Conservation (phyloP, 2,329 filamentous ascomycete species). For the Dactylella cylindrospora region DNA sequence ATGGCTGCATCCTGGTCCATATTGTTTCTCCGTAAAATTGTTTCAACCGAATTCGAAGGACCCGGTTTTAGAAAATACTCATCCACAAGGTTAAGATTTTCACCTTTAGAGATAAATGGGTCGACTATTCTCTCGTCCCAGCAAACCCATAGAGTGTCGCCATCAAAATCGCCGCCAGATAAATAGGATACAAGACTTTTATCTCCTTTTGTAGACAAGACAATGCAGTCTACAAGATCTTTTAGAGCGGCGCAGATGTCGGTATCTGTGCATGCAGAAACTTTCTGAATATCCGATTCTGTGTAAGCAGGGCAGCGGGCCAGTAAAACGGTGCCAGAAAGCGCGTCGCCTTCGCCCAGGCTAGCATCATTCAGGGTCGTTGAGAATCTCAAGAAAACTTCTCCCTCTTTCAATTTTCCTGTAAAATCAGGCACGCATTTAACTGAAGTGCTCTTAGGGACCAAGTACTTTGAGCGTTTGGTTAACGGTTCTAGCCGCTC, state of each 20-base stretch:
- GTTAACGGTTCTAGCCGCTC: too few relatives aligned
- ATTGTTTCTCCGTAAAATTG: too few relatives aligned
- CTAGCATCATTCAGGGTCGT: slow-evolving; percentile 13
- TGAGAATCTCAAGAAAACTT: slow-evolving; percentile 70
- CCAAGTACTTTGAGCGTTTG: too few relatives aligned
- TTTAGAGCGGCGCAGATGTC: slow-evolving; percentile 65
- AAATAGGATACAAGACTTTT: slow-evolving; percentile 67
- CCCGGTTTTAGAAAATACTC: too few relatives aligned
- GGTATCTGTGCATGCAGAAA: slow-evolving; percentile 50
- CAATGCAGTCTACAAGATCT: slow-evolving; percentile 72
- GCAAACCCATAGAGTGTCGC: slow-evolving; percentile 71
- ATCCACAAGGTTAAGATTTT: too few relatives aligned
- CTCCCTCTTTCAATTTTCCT: slow-evolving; percentile 62
- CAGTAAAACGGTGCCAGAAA: slow-evolving; percentile 66
- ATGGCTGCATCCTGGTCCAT: too few relatives aligned
- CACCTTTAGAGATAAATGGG: slow-evolving; percentile 59
- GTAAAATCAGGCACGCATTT: slow-evolving; percentile 70
- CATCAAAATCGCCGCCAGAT: slow-evolving; percentile 78
- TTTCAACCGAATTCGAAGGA: too few relatives aligned
- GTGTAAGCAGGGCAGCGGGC: slow-evolving; percentile 69
- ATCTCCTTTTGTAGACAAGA: slow-evolving; percentile 69
- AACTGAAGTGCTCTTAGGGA: slow-evolving; percentile 63
- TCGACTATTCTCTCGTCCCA: slow-evolving; percentile 68
- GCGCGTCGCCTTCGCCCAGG: background rate
- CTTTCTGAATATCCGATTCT: slow-evolving; percentile 71